Percentiles rank a stretch among this genome's conserved stretches.
Conservation (phyloP, 768 basidiomycete species). For the Hygrophorus pudorinus region DNA sequence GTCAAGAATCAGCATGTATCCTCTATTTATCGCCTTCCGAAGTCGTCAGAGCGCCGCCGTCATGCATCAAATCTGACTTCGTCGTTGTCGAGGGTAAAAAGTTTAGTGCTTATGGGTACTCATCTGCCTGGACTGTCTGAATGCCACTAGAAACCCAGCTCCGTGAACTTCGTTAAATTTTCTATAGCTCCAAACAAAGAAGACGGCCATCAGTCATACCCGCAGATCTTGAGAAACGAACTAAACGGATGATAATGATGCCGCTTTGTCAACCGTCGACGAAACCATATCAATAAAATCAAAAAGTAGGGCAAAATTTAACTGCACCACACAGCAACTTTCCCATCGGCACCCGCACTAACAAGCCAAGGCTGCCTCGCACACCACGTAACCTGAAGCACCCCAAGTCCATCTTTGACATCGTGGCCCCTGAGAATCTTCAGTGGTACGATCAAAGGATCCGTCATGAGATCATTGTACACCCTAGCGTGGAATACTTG, state of each 20-base stretch:
- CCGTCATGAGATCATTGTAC: slow-evolving; percentile 91
- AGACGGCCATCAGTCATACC: too few species aligned
- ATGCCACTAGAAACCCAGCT: too few species aligned
- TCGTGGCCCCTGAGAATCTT: slow-evolving; percentile 94
- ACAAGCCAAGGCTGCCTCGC: slow-evolving; percentile 86
- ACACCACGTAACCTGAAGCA: slow-evolving; percentile 86
- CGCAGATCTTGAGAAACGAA: too few species aligned
- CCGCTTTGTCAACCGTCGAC: too few species aligned
- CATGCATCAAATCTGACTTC: neutral
- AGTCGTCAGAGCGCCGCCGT: neutral
- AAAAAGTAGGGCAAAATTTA: slow-evolving; percentile 19
- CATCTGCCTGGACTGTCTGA: neutral
- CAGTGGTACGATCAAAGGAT: slow-evolving; percentile 94
- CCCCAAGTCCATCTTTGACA: slow-evolving; percentile 79
- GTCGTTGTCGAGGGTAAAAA: neutral
- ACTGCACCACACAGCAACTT: slow-evolving; percentile 81
- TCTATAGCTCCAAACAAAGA: too few species aligned
- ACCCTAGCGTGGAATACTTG: slow-evolving; percentile 96
- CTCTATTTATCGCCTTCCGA: neutral
- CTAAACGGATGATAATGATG: too few species aligned
- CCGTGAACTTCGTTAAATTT: too few species aligned
- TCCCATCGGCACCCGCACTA: slow-evolving; percentile 88
- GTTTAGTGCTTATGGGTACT: neutral
- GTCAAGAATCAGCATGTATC: too few species aligned
- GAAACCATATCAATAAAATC: slow-evolving; percentile 1